A percentile compares a stretch with the other conserved stretches of the same genome.
phyloP scores from a whole-genome alignment of 257 asterid species.

The Capsicum chinense region DNA sequence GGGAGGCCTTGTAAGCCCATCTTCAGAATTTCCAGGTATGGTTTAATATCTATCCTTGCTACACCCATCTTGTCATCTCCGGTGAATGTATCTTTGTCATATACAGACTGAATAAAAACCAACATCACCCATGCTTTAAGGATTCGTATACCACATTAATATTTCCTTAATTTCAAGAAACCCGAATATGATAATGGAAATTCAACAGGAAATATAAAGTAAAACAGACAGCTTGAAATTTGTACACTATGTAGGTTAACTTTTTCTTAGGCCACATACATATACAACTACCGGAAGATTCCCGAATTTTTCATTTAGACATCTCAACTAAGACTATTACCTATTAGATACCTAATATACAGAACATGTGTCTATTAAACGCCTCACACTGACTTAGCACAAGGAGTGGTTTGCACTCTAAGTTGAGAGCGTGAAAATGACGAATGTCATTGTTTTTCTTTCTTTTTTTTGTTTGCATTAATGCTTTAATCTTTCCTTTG shows the following conservation, averaged over 20 bases:
- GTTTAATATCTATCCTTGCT: slow-evolving; percentile 58
- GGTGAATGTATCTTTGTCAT: slow-evolving; percentile 80
- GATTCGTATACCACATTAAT: neutral
- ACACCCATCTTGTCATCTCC: slow-evolving; percentile 80
- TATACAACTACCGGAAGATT: neutral
- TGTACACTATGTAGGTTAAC: neutral
- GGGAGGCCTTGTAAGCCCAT: slow-evolving; percentile 62
- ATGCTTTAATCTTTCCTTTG: too few relatives aligned
- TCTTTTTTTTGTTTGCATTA: neutral
- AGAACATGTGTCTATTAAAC: neutral
- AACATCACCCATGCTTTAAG: neutral
- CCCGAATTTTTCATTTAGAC: neutral
- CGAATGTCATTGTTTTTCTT: neutral
- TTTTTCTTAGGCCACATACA: neutral
- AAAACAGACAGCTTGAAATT: neutral
- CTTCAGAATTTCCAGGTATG: slow-evolving; percentile 52
- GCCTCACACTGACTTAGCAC: neutral
- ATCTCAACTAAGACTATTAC: neutral
- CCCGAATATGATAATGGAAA: neutral
- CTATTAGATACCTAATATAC: neutral
- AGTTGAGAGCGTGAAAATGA: neutral
- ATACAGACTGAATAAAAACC: slow-evolving; percentile 50
- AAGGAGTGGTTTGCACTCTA: neutral
- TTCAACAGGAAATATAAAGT: neutral
- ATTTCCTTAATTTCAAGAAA: neutral